These are phyloP conservation scores for Spizellomyces punctatus DNA, from an alignment of 192 early-diverging fungal genomes.

Conservation along the genomic window DNA sequence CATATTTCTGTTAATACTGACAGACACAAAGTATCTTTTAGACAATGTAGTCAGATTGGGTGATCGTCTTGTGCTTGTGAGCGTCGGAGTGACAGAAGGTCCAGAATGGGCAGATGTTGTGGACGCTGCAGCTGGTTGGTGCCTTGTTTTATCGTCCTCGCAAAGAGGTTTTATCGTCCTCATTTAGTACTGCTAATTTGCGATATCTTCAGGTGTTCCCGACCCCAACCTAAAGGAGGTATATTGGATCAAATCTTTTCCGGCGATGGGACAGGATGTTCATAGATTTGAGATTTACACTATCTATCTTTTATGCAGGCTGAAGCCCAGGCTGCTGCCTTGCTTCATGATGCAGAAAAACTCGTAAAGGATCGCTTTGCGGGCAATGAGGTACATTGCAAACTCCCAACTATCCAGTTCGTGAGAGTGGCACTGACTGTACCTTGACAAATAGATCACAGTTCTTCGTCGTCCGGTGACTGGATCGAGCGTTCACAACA, in stretches of 20 bases:
- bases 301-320: background rate
- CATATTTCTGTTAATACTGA: background rate
- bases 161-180: too few species aligned
- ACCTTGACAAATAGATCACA: background rate
- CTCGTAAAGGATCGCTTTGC: slow-evolving; percentile 7
- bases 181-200: background rate
- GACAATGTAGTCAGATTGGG: slow-evolving; percentile 14
- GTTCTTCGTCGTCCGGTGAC: slow-evolving; percentile 16
- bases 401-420: background rate
- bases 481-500: slow-evolving; percentile 3
- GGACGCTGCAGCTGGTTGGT: slow-evolving; percentile 1
- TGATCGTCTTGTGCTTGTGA: slow-evolving; percentile 18
- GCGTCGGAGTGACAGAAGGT: slow-evolving; percentile 11
- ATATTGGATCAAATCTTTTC: background rate
- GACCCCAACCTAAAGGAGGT: background rate
- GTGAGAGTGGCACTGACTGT: background rate
- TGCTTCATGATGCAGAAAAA: slow-evolving; percentile 7
- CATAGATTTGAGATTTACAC: background rate
- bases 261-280: background rate
- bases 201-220: background rate
- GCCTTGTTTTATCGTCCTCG: background rate
- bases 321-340: background rate
- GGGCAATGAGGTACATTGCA: background rate
- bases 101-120: slow-evolving; percentile 15
- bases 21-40: slow-evolving; percentile 5